These are phyloP conservation scores for Trichoderma guizhouense DNA, from an alignment of 2,329 filamentous ascomycete genomes.

Conservation along the genomic window DNA sequence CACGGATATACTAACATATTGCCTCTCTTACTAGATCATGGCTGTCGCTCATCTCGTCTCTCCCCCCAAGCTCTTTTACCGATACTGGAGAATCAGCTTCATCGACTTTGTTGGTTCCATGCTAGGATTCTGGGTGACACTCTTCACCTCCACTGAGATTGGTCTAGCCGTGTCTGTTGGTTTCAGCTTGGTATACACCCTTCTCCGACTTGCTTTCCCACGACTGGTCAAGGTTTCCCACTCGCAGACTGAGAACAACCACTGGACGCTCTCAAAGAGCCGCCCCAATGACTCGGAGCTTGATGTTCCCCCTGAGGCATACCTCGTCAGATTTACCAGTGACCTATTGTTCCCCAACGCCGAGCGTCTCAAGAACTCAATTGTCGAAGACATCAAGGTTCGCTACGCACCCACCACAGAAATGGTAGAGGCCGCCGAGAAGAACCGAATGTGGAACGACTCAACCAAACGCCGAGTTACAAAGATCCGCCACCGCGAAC, in stretches of 20 bases:
- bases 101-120: slow-evolving; percentile 62
- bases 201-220: slow-evolving; percentile 57
- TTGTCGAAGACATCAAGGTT: slow-evolving; percentile 48
- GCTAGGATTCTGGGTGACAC: slow-evolving; percentile 61
- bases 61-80: slow-evolving; percentile 56
- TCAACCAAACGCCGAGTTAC: slow-evolving; percentile 46
- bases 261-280: slow-evolving; percentile 26
- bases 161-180: slow-evolving; percentile 58
- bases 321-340: slow-evolving; percentile 55
- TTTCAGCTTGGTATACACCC: slow-evolving; percentile 61
- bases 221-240: slow-evolving; percentile 35
- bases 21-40: slow-evolving; percentile 43
- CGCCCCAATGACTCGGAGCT: slow-evolving; percentile 22
- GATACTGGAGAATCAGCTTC: slow-evolving; percentile 62
- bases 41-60: slow-evolving; percentile 62
- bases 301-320: slow-evolving; percentile 45
- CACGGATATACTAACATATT: not conserved
- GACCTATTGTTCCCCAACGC: slow-evolving; percentile 61
- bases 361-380: slow-evolving; percentile 46
- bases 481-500: slow-evolving; percentile 41
- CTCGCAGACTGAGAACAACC: slow-evolving; percentile 28
- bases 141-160: slow-evolving; percentile 58
- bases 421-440: slow-evolving; percentile 36
- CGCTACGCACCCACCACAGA: slow-evolving; percentile 40
- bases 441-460: slow-evolving; percentile 53